Evolutionary conservation across 129 eudicot genomes (phyloP).

Genomic region (Lactuca saligna): DNA sequence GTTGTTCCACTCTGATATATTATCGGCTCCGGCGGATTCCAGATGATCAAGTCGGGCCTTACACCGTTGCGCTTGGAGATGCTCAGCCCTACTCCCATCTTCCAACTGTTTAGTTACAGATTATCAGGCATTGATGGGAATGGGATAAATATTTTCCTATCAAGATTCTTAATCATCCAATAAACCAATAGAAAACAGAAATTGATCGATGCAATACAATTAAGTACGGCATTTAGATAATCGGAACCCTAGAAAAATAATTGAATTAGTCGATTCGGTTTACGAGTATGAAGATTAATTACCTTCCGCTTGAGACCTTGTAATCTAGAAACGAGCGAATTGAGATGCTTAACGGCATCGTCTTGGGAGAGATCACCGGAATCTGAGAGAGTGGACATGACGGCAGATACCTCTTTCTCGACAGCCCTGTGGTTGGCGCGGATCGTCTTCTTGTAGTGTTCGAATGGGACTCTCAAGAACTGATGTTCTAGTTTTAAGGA

Average conservation of each 20-base stretch:
- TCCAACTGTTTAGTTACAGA: slow-evolving; percentile 58
- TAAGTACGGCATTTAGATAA: slow-evolving; percentile 15
- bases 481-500: slow-evolving; percentile 84
- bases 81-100: slow-evolving; percentile 81
- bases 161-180: not conserved
- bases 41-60: slow-evolving; percentile 78
- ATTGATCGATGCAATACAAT: not conserved
- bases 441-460: slow-evolving; percentile 94
- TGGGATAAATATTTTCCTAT: slow-evolving; percentile 1
- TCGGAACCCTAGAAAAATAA: slow-evolving; percentile 12
- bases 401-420: slow-evolving; percentile 86
- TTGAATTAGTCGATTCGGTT: slow-evolving; percentile 4
- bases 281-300: not conserved
- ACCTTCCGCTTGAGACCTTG: slow-evolving; percentile 97
- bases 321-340: slow-evolving; percentile 80
- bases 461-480: slow-evolving; percentile 88
- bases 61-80: slow-evolving; percentile 89
- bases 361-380: slow-evolving; percentile 52
- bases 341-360: slow-evolving; percentile 82
- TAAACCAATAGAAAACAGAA: not conserved
- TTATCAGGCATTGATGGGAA: slow-evolving; percentile 12
- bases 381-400: slow-evolving; percentile 53
- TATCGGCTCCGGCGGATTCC: slow-evolving; percentile 79
- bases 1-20: slow-evolving; percentile 65
- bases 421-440: slow-evolving; percentile 85